Evolutionary conservation across 192 early-diverging fungal species (phyloP).

Genomic region (Chytriomyces confervae): DNA sequence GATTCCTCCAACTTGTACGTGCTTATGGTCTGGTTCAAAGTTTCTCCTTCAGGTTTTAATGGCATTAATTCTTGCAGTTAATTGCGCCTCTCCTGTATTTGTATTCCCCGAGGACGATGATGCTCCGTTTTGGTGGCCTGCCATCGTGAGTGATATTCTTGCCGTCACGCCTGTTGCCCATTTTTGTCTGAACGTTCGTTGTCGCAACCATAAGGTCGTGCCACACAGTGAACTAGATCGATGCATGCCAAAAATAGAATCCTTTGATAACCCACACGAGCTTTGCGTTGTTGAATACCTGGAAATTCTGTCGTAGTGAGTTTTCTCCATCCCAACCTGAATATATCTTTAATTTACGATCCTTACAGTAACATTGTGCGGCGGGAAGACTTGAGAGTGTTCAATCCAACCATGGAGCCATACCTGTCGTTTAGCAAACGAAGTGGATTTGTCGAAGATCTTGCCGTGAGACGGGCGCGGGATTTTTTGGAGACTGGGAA

Average conservation of each 20-base stretch:
- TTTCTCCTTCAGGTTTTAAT: constrained; percentile 1
- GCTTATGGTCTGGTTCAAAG: not conserved
- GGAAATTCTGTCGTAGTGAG: constrained; percentile 35
- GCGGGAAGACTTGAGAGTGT: constrained; percentile 37
- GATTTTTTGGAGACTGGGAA: constrained; percentile 31
- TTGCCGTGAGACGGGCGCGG: constrained; percentile 30
- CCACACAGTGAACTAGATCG: constrained; percentile 36
- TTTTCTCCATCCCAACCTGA: not conserved
- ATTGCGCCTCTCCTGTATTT: constrained; percentile 36
- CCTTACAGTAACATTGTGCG: constrained; percentile 34
- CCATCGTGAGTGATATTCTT: constrained; percentile 36
- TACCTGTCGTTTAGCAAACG: constrained; percentile 41
- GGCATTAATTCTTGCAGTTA: constrained; percentile 5
- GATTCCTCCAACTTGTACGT: constrained; percentile 13
- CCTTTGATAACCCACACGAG: constrained; percentile 24
- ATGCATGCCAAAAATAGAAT: constrained; percentile 35
- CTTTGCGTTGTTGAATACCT: constrained; percentile 41
- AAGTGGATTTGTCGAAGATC: constrained; percentile 38
- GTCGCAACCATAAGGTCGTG: constrained; percentile 27
- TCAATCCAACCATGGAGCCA: constrained; percentile 50
- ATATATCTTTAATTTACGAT: no score
- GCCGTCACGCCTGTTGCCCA: not conserved
- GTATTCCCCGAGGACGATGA: constrained; percentile 42
- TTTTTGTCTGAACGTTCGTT: not conserved
- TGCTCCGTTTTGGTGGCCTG: constrained; percentile 49